These are phyloP conservation scores for Teratosphaeria viscida DNA, from an alignment of 2,329 filamentous ascomycete species.

Conservation along the genomic window DNA sequence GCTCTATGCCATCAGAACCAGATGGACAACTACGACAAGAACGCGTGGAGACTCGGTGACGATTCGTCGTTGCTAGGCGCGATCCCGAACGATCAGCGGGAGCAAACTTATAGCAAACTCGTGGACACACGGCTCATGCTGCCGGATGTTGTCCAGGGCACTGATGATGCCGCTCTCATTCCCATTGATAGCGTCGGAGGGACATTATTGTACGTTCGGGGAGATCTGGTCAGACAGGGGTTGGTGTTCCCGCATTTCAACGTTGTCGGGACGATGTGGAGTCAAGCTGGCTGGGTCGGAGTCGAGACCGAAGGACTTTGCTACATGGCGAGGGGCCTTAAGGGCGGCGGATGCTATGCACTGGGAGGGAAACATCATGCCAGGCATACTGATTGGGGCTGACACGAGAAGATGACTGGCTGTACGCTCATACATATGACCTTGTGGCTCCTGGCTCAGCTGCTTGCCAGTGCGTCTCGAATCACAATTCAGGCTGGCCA, in stretches of 20 bases:
- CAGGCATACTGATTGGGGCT: slow-evolving; percentile 13
- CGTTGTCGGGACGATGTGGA: slow-evolving; percentile 28
- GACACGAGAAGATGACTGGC: background rate
- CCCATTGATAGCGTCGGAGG: slow-evolving; percentile 29
- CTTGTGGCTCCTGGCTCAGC: too few relatives aligned
- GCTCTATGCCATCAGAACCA: slow-evolving; percentile 24
- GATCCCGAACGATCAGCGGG: slow-evolving; percentile 2
- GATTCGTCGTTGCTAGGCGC: background rate
- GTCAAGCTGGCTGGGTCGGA: slow-evolving; percentile 26
- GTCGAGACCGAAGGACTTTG: slow-evolving; percentile 31
- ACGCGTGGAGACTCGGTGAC: slow-evolving; percentile 20
- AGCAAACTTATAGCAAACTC: slow-evolving; percentile 1
- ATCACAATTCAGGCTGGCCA: too few relatives aligned
- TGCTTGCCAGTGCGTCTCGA: too few relatives aligned
- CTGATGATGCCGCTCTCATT: slow-evolving; percentile 22
- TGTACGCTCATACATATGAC: too few relatives aligned
- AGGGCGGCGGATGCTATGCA: slow-evolving; percentile 11
- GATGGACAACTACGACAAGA: slow-evolving; percentile 28
- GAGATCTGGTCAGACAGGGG: slow-evolving; percentile 24
- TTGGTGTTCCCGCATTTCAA: slow-evolving; percentile 26
- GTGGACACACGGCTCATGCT: slow-evolving; percentile 6
- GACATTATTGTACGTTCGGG: slow-evolving; percentile 27
- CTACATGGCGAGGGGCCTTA: slow-evolving; percentile 14
- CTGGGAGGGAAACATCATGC: slow-evolving; percentile 9
- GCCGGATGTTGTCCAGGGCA: slow-evolving; percentile 14